Conservation (phyloP, 805 yeast species). For the Pichia thaimueangensis region DNA sequence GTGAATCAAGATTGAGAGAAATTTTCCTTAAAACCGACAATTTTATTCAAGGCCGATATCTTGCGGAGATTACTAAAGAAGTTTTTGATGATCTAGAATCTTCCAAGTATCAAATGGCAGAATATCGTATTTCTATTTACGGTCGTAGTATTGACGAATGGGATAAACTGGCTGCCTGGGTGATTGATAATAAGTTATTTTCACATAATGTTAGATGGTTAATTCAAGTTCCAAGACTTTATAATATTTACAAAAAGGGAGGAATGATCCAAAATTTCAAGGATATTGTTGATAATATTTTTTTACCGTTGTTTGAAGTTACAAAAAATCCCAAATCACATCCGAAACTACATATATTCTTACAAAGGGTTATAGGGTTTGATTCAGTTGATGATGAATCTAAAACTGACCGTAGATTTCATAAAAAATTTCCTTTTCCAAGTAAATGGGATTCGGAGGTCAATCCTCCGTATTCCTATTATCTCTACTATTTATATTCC, state of each 20-base stretch:
- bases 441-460: slow-evolving; percentile 66
- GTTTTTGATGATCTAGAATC: slow-evolving; percentile 92
- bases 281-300: slow-evolving; percentile 71
- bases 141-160: slow-evolving; percentile 89
- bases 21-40: slow-evolving; percentile 94
- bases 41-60: slow-evolving; percentile 76
- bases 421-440: slow-evolving; percentile 81
- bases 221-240: slow-evolving; percentile 89
- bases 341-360: slow-evolving; percentile 85
- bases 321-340: slow-evolving; percentile 76
- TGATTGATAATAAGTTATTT: slow-evolving; percentile 82
- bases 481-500: slow-evolving; percentile 81
- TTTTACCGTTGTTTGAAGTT: slow-evolving; percentile 86
- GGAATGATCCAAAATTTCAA: slow-evolving; percentile 66
- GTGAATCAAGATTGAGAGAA: slow-evolving; percentile 95
- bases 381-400: slow-evolving; percentile 99
- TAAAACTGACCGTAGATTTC: slow-evolving; percentile 77
- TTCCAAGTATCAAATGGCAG: slow-evolving; percentile 96
- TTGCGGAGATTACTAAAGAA: slow-evolving; percentile 91
- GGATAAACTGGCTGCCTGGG: slow-evolving; percentile 95
- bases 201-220: slow-evolving; percentile 97
- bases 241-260: slow-evolving; percentile 78
- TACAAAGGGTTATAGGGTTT: slow-evolving; percentile 93
- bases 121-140: slow-evolving; percentile 89
- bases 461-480: slow-evolving; percentile 98